Base-by-base conservation (phyloP, 257 asterid species). In the Solanum sparsipilum region DNA sequence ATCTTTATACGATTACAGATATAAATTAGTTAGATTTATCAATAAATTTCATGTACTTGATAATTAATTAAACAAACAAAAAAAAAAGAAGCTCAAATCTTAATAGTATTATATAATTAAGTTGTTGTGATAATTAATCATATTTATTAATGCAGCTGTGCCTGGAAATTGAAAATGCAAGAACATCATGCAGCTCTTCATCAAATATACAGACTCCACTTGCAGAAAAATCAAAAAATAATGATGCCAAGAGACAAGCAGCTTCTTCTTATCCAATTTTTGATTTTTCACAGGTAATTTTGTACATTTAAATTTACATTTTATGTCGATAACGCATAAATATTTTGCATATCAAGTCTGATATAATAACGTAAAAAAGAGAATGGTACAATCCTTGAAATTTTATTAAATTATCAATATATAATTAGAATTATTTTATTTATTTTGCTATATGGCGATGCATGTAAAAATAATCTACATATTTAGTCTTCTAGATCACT, bases 91-190 rank as follows among this genome's bases (percentile, higher is more conserved):
- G 25, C 72, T 25, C 16, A 65, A 65, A 63, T 23, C 70, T 63
- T 63, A 23, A n/a, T 63, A 65, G 18, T 5, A 65, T 25, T n/a
- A 25, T n/a, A 63, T 63, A 56, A 56, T 48, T 25, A 70, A 70
- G 11, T 29, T 70, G 44, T 5, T 20, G 41, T 34, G 31, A 34
- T 73, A 18, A 76, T 13, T 39, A 6, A 11, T 75, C 20, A 38
- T 75, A 23, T 63, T 38, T 13, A 74, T 72, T 34, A 20, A 74
- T 46, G 85, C 85, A 81, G 85, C 41, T 81, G 3, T 81, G 85
- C 85, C 27, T 81, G 41, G 85, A 81, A 81, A 81, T 81, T 46
- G 85, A 81, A 46, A n/a, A 38, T 46, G 85, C 85, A 7, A 81
- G 38, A 81, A 81, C 67, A 27, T 8, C 67, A 46, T 46, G 16